These are phyloP conservation scores for Lactarius trivialis DNA, from an alignment of 768 basidiomycete species.

Conservation along the genomic window DNA sequence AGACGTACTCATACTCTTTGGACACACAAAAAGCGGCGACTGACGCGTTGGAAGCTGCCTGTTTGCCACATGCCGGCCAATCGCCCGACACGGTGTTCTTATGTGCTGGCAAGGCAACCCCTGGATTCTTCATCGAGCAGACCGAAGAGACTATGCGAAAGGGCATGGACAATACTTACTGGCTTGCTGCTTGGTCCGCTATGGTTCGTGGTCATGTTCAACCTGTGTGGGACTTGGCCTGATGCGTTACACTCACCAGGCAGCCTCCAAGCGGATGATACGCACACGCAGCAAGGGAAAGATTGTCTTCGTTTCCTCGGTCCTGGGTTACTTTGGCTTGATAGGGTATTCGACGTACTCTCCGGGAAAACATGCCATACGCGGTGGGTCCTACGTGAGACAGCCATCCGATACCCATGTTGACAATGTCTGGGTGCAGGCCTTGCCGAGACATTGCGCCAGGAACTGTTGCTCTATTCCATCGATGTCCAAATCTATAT, in stretches of 20 bases:
- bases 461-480: constrained; percentile 71
- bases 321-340: constrained; percentile 67
- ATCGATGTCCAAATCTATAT: constrained; percentile 77
- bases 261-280: constrained; percentile 60
- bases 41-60: constrained; percentile 58
- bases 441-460: constrained; percentile 75
- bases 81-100: constrained; percentile 73
- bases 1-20: constrained; percentile 61
- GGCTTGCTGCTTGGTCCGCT: constrained; percentile 47
- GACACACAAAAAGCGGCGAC: constrained; percentile 44
- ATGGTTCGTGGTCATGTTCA: constrained; percentile 34
- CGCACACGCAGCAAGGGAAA: constrained; percentile 53
- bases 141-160: constrained; percentile 47
- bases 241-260: constrained; percentile 36
- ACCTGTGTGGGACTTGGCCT: not conserved
- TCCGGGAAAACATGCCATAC: constrained; percentile 78
- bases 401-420: not conserved
- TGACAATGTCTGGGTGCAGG: constrained; percentile 36
- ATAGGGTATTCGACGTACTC: constrained; percentile 76
- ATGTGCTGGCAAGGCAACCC: constrained; percentile 69
- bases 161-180: constrained; percentile 55
- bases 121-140: constrained; percentile 71
- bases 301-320: constrained; percentile 70
- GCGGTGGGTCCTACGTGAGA: constrained; percentile 45
- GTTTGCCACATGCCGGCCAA: constrained; percentile 44